Evolutionary conservation across 768 basidiomycete species (phyloP), one percentile per base, ranked within the genome.

Genomic region (Psilocybe azurescens): DNA sequence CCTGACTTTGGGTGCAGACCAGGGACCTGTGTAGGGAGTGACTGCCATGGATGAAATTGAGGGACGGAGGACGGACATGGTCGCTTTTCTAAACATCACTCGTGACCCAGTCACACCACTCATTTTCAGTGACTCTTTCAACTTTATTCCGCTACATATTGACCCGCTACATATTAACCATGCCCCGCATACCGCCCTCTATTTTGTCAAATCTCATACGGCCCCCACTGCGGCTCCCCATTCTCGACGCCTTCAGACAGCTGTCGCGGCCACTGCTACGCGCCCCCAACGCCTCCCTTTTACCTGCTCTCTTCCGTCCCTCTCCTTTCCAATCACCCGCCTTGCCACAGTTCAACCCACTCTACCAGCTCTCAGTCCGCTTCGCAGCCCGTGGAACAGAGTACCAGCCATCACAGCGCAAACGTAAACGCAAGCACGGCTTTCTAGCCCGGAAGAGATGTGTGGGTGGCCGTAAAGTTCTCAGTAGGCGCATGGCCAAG

Each of bases 341-440:
- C 8, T 79, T 81, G 2, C 74, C 80, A 24, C 66, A 80, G 50
- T 73, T 80, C 62, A 71, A 76, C 44, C 74, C 80, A 2, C 70
- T 83, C 7, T 72, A 66, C 67, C 72, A 72, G 61, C 75, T 81
- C 33, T 86, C 89, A 67, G 76, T 83, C 44, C 88, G 95, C 6
- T 88, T 83, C 71, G 80, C 80, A 32, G 83, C 89, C 30, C 85
- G 87, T 48, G 96, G 96, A 48, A 85, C 87, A n/a, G 94, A 96
- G 76, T 99, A 98, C 69, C 96, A 98, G 73, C 96, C 96, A n/a
- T 94, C 92, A 0, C 95, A 97, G 75, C 85, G 95, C 46, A 93
- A 92, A 71, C 80, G 96, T 67, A 99, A 99, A 81, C 84, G 94
- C 68, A 94, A 90, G 73, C 92, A 94, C 72, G 96, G 96, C 5